Conservation (phyloP, 768 basidiomycete genomes). For the Grammothele lineata region DNA sequence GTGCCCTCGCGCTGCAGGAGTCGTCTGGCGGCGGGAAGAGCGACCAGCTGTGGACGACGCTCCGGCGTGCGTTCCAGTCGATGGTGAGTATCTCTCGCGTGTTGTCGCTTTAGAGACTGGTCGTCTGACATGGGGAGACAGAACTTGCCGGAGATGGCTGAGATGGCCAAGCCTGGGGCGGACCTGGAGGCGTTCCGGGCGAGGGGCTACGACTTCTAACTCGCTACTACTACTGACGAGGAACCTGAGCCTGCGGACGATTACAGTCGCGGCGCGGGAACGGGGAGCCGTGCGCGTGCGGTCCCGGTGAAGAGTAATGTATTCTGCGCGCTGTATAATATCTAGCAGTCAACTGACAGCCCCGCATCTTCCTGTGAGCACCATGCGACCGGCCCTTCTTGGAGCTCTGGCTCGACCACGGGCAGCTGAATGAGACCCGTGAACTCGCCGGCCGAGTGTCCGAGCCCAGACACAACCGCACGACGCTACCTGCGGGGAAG, state of each 20-base stretch:
- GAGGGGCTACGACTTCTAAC: conserved; percentile 86
- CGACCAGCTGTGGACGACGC: conserved; percentile 86
- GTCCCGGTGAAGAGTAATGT: neutral
- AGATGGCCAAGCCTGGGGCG: conserved; percentile 60
- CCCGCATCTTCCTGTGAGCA: too few relatives aligned
- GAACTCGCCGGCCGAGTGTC: too few relatives aligned
- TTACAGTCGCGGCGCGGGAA: too few relatives aligned
- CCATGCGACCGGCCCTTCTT: too few relatives aligned
- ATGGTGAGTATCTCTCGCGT: conserved; percentile 55
- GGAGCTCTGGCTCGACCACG: too few relatives aligned
- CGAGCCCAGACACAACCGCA: too few relatives aligned
- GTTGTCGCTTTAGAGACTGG: conserved; percentile 3
- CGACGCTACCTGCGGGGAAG: too few relatives aligned
- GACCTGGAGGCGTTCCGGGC: conserved; percentile 70
- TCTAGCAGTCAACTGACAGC: too few relatives aligned
- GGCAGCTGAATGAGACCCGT: too few relatives aligned
- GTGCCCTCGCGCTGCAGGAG: conserved; percentile 78
- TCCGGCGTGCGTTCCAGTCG: conserved; percentile 72
- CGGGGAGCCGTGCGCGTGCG: too few relatives aligned
- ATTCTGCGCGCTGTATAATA: too few relatives aligned
- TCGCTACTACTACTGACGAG: neutral
- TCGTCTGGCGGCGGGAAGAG: conserved; percentile 65
- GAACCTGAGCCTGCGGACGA: too few relatives aligned
- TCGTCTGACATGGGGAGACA: conserved; percentile 24
- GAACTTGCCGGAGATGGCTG: conserved; percentile 81